A percentile compares a stretch with the other conserved stretches of the same genome.
Evolutionary conservation across 2,329 filamentous ascomycete genomes (phyloP).

Genomic region (Fusarium sp.): DNA sequence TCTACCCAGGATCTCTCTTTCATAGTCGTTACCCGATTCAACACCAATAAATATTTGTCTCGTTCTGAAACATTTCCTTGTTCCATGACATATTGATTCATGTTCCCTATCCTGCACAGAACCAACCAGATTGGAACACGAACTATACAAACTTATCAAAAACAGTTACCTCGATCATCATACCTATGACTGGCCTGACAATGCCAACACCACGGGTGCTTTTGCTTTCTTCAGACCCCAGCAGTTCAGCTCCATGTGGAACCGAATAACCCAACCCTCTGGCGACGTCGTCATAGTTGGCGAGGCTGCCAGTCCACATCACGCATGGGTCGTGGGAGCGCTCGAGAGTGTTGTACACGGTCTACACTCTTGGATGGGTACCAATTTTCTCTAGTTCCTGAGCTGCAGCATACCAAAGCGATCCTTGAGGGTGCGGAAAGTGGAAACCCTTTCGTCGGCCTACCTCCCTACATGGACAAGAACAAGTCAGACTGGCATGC

Average conservation of each 20-base stretch:
- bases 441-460: constrained; percentile 6
- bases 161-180: constrained; percentile 15
- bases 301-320: constrained; percentile 20
- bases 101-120: not conserved
- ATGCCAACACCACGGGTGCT: constrained; percentile 19
- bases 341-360: constrained; percentile 16
- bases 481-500: constrained; percentile 13
- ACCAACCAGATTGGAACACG: not conserved
- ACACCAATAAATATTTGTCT: too few relatives aligned
- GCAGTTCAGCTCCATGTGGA: constrained; percentile 28
- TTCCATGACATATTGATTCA: too few relatives aligned
- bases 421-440: not conserved
- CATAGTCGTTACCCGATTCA: too few relatives aligned
- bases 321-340: constrained; percentile 19
- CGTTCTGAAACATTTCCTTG: too few relatives aligned
- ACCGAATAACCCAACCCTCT: constrained; percentile 19
- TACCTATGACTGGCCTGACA: constrained; percentile 6
- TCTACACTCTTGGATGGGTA: constrained; percentile 15
- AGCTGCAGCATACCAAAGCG: constrained; percentile 2
- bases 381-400: not conserved
- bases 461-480: constrained; percentile 3
- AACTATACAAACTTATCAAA: constrained; percentile 9
- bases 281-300: constrained; percentile 28
- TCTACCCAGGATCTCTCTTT: too few relatives aligned
- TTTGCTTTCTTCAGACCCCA: constrained; percentile 29